Base-by-base conservation (phyloP, 371 early-diverging fungal species). In the Cokeromyces recurvatus region DNA sequence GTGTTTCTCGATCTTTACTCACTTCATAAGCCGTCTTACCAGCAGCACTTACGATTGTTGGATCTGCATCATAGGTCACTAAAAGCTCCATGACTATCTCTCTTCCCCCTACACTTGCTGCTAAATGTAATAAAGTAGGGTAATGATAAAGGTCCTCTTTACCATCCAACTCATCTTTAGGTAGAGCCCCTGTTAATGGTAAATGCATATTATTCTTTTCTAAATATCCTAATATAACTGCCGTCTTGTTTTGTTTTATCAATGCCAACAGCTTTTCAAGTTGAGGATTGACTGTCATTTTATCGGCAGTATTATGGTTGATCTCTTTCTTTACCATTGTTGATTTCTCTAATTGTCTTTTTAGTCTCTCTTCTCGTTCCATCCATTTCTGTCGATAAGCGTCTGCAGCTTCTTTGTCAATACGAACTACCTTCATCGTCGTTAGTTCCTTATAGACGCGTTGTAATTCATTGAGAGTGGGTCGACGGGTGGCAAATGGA, bases 21-120 rank as follows among this genome's bases (percentile, higher is more conserved):
- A 92, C 68, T 31, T 92, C 90, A 53, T 93, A 95, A 0, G 96
- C 85, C 8, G 86, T 85, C 45, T 78, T 75, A 15, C 84, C 81
- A 6, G 67, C 68, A 4, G 72, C 59, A 27, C 69, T 78, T 12
- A 79, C 68, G 3, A 85, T 57, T 0, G 92, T 91, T 0, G 94
- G 94, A 51, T 94, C 89, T 0, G 85, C 92, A 16, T 60, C 32
- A 36, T 87, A 84, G n/a, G 75, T 59, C 7, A 79, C 74, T 31
- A 96, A 62, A 2, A 96, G 63, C 4, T 58, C 60, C 6, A 69
- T 66, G 0, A 94, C 81, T 4, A 88, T 55, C 2, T 75, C 71
- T 0, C 70, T 44, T 38, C 84, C 79, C 0, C 82, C 85, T 3
- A 62, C 47, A 27, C 48, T 50, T 1, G 90, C 66, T 0, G 86